A percentile compares a stretch with the other conserved stretches of the same genome.
Evolutionary conservation across 192 early-diverging fungal genomes (phyloP).

Genomic region (Linnemannia hyalina): DNA sequence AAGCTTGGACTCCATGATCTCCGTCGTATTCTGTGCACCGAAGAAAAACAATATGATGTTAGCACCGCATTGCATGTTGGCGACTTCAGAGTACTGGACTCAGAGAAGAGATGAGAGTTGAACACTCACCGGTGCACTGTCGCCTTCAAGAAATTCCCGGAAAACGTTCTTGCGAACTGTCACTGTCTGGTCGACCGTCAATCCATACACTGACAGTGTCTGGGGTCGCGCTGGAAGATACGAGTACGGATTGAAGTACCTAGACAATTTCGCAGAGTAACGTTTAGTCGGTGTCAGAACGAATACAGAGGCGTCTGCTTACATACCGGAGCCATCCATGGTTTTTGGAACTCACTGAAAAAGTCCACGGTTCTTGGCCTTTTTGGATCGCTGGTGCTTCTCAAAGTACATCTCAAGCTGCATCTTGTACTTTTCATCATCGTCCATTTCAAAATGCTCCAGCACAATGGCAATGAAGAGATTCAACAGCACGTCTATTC

Average conservation of each 20-base stretch:
- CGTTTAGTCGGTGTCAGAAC: neutral
- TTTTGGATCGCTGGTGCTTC: conserved; percentile 38
- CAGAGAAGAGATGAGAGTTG: neutral
- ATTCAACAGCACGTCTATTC: conserved; percentile 66
- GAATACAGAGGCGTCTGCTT: neutral
- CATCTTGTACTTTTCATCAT: conserved; percentile 68
- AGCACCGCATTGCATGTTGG: too few species aligned
- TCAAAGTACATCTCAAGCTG: conserved; percentile 62
- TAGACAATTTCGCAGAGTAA: conserved; percentile 30
- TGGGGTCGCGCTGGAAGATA: conserved; percentile 46
- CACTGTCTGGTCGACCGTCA: conserved; percentile 34
- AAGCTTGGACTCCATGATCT: conserved; percentile 33
- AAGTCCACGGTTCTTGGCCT: conserved; percentile 46
- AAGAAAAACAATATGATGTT: neutral
- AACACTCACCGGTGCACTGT: conserved; percentile 25
- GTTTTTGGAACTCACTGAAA: conserved; percentile 51
- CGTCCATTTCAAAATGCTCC: conserved; percentile 73
- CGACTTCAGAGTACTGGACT: neutral
- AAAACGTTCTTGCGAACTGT: conserved; percentile 45
- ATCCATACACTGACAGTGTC: conserved; percentile 26
- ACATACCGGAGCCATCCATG: conserved; percentile 20
- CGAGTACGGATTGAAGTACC: conserved; percentile 43
- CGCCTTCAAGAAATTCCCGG: conserved; percentile 45
- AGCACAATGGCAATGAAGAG: conserved; percentile 75
- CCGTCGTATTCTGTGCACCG: conserved; percentile 23